These are phyloP conservation scores for Talaromyces sp. DNA, from an alignment of 2,329 filamentous ascomycete genomes.

Conservation along the genomic window DNA sequence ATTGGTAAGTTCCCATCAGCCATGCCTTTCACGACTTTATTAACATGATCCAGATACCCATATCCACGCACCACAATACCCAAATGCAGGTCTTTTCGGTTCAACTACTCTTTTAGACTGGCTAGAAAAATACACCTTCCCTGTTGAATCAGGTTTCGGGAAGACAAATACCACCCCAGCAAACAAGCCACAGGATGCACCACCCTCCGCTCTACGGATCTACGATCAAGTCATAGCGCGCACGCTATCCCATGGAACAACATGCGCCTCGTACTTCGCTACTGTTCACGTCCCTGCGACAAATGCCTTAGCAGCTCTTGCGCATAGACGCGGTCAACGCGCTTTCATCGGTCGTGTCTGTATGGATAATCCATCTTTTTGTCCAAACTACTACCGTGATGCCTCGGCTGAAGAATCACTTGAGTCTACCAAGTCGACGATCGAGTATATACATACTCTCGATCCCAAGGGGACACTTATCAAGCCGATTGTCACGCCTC, in stretches of 20 bases:
- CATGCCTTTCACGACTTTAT: not conserved
- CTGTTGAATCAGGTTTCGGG: slow-evolving; percentile 77
- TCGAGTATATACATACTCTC: slow-evolving; percentile 66
- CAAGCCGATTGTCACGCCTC: slow-evolving; percentile 75
- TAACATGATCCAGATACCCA: slow-evolving; percentile 71
- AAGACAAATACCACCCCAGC: slow-evolving; percentile 11
- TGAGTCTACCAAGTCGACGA: slow-evolving; percentile 58
- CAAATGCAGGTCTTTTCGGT: slow-evolving; percentile 91
- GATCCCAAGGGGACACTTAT: slow-evolving; percentile 68
- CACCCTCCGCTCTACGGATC: slow-evolving; percentile 48
- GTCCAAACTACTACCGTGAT: slow-evolving; percentile 80
- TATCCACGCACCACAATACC: slow-evolving; percentile 92
- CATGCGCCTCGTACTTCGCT: slow-evolving; percentile 91
- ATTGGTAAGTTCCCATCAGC: slow-evolving; percentile 38
- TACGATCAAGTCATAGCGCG: slow-evolving; percentile 78
- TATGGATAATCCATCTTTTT: slow-evolving; percentile 73
- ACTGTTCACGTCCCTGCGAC: slow-evolving; percentile 84
- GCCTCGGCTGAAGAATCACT: slow-evolving; percentile 62
- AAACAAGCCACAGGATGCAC: slow-evolving; percentile 20
- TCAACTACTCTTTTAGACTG: slow-evolving; percentile 91
- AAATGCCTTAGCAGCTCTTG: slow-evolving; percentile 84
- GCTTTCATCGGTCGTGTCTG: slow-evolving; percentile 90
- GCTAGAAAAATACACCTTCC: slow-evolving; percentile 94
- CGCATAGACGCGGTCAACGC: slow-evolving; percentile 74
- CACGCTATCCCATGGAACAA: slow-evolving; percentile 87